Conservation (phyloP, 1,284 basidiomycete genomes). For the Ganoderma sinense region DNA sequence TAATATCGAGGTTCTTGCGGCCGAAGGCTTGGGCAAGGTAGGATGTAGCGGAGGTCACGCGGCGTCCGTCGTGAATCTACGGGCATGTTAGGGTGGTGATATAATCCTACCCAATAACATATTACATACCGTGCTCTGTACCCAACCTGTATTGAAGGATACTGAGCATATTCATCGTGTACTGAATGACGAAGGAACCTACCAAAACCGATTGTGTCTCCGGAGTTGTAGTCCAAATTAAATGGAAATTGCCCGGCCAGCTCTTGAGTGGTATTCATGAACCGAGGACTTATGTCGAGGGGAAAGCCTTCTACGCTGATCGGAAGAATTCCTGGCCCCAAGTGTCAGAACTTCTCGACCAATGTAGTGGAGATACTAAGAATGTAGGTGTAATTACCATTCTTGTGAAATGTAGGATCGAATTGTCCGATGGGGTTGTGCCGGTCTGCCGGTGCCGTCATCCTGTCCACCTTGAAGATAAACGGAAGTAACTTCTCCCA, state of each 20-base stretch:
- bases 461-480: slow-evolving; percentile 28
- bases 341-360: slow-evolving; percentile 37
- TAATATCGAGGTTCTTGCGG: slow-evolving; percentile 49
- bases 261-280: slow-evolving; percentile 42
- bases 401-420: slow-evolving; percentile 21
- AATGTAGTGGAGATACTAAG: background rate
- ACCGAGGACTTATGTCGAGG: slow-evolving; percentile 13
- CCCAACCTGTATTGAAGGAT: slow-evolving; percentile 38
- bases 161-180: background rate
- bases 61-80: slow-evolving; percentile 35
- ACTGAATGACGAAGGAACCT: background rate
- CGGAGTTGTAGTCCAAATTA: slow-evolving; percentile 47
- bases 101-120: background rate
- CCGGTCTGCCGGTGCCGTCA: slow-evolving; percentile 22
- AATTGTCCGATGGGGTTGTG: slow-evolving; percentile 24
- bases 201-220: slow-evolving; percentile 46
- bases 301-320: slow-evolving; percentile 43
- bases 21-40: slow-evolving; percentile 40
- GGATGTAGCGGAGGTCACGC: slow-evolving; percentile 35
- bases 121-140: slow-evolving; percentile 14
- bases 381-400: slow-evolving; percentile 4
- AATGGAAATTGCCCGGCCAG: slow-evolving; percentile 44
- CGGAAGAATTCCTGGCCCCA: slow-evolving; percentile 26
- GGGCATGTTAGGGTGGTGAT: background rate
- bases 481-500: slow-evolving; percentile 37